Evolutionary conservation across 495 filamentous ascomycete species (phyloP).

Genomic region (Lasiosphaeriaceae sp.): DNA sequence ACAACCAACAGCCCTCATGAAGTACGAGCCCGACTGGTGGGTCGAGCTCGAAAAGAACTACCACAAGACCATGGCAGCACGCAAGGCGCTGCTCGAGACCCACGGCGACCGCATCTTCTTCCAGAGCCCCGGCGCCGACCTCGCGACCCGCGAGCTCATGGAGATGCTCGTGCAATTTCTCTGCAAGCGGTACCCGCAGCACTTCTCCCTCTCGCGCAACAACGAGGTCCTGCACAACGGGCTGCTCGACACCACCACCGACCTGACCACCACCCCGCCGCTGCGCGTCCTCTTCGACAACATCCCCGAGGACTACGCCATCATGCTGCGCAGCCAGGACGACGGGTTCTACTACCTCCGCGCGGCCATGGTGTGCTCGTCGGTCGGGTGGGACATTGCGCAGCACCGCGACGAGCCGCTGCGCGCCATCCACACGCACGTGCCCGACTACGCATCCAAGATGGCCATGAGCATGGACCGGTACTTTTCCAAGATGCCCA

Average conservation of each 20-base stretch:
- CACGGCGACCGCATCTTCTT: conserved; percentile 64
- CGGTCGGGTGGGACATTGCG: conserved; percentile 71
- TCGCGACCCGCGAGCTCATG: conserved; percentile 87
- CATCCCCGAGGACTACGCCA: conserved; percentile 83
- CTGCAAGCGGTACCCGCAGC: conserved; percentile 72
- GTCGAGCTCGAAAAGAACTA: conserved; percentile 84
- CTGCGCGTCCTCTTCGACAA: conserved; percentile 75
- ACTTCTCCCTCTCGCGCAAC: conserved; percentile 62
- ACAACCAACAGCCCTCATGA: conserved; percentile 60
- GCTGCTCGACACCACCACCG: conserved; percentile 62
- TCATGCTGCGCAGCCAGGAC: conserved; percentile 68
- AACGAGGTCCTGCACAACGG: conserved; percentile 63
- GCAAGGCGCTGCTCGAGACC: conserved; percentile 62
- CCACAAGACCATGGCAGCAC: conserved; percentile 62
- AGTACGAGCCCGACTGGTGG: conserved; percentile 86
- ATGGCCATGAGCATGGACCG: conserved; percentile 89
- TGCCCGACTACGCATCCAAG: conserved; percentile 88
- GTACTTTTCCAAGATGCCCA: conserved; percentile 78
- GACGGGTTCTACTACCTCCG: conserved; percentile 74
- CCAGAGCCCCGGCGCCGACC: conserved; percentile 70
- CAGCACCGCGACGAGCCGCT: conserved; percentile 72
- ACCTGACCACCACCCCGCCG: conserved; percentile 61
- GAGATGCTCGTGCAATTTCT: conserved; percentile 82
- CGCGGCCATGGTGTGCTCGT: conserved; percentile 74
- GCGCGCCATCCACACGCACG: conserved; percentile 68